phyloP scores from a whole-genome alignment of 2,329 filamentous ascomycete species.

The Cryphonectria naterciae region DNA sequence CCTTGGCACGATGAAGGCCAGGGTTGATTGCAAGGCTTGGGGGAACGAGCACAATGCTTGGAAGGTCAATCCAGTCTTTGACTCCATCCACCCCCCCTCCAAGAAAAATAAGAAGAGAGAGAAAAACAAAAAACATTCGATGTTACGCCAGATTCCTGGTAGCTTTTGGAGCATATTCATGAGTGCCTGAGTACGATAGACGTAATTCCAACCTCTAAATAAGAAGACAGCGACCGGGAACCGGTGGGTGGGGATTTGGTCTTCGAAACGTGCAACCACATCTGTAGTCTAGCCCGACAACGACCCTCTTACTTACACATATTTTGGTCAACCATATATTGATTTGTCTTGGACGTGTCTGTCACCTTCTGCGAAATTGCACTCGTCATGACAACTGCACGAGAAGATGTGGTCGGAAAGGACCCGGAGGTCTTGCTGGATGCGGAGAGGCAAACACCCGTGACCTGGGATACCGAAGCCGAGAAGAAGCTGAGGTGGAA shows the following conservation, averaged over 20 bases:
- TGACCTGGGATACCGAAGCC: slow-evolving; percentile 18
- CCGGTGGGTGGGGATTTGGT: not conserved
- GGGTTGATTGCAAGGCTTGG: not conserved
- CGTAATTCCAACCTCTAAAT: not conserved
- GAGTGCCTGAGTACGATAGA: not conserved
- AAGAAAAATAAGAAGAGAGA: too few species aligned
- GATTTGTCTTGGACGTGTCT: not conserved
- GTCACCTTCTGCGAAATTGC: not conserved
- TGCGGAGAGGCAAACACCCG: not conserved
- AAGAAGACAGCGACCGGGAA: not conserved
- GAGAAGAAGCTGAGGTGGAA: slow-evolving; percentile 25
- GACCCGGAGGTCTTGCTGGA: slow-evolving; percentile 4
- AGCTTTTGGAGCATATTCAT: not conserved
- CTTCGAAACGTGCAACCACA: not conserved
- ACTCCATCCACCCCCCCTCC: not conserved
- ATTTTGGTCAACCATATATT: not conserved
- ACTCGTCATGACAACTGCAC: slow-evolving; percentile 4
- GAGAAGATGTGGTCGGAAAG: slow-evolving; percentile 10
- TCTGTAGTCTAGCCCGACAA: not conserved
- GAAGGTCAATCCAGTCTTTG: not conserved
- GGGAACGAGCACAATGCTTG: not conserved
- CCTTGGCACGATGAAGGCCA: not conserved
- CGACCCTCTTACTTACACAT: not conserved
- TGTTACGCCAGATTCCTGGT: not conserved
- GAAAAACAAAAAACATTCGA: not conserved